Base-by-base conservation (phyloP, 306 rosid species). In the Fagus sylvatica region DNA sequence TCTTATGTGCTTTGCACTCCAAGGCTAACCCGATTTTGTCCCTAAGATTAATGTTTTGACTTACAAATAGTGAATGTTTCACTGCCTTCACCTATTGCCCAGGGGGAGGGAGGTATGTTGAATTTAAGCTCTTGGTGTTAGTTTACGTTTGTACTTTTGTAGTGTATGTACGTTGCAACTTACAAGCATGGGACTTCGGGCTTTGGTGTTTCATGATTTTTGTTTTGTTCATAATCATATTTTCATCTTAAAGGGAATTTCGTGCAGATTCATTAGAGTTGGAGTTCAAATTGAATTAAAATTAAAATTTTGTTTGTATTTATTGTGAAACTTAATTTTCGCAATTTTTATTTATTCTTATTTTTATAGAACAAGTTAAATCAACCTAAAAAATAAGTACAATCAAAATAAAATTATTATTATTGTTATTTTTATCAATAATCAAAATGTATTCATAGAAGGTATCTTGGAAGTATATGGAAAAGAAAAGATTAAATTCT, bases 1-100 rank as follows among this genome's bases (percentile, higher is more conserved):
- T 48, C 22, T 40, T 28, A 28, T 19, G 48, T 56, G 32, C 5
- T 56, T 22, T 2, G 41, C 46, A 37, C 67, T 30, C n/a, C n/a
- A n/a, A 61, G 4, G 56, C 53, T 59, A 49, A n/a, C 72, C 64
- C 41, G 8, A 49, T 57, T 60, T 71, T 49, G 53, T 39, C 71
- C 6, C 32, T 8, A 9, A n/a, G 33, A 16, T 37, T 61, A 2
- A 17, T 65, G 49, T 39, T 37, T 39, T 12, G n/a, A 5, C 33
- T 3, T 39, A 32, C 8, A 61, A 62, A 6, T 34, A 15, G 28
- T 22, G 28, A 34, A 62, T 62, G 12, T 39, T 65, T 65, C 17
- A 4, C 48, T 16, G 17, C 40, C 13, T 5, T 33, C 5, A 3
- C 30, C 34, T 57, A 2, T 22, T 28, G 5, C 64, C 11, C 22